These are phyloP conservation scores for Fusarium continuum DNA, from an alignment of 2,329 filamentous ascomycete species.

Conservation along the genomic window DNA sequence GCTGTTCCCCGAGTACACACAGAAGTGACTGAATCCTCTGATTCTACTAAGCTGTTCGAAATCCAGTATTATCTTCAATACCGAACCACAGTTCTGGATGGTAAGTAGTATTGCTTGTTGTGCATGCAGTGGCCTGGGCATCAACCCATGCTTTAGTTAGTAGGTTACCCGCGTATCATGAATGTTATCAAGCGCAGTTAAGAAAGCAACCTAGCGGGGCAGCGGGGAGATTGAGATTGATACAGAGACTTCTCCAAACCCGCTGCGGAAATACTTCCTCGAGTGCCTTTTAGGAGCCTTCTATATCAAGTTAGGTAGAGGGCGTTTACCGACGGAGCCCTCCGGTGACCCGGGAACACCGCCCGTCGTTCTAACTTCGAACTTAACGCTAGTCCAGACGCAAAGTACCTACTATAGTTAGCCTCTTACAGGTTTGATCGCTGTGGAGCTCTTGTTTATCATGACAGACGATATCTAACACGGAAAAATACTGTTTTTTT, in stretches of 20 bases:
- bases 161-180: background rate
- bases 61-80: background rate
- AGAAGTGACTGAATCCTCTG: background rate
- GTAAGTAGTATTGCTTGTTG: background rate
- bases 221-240: too few relatives aligned
- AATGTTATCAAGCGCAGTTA: background rate
- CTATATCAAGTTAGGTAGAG: conserved; percentile 8
- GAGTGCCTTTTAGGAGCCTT: background rate
- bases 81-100: too few relatives aligned
- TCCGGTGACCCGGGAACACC: conserved; percentile 30
- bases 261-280: conserved; percentile 20
- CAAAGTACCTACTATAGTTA: too few relatives aligned
- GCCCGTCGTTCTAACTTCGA: conserved; percentile 18
- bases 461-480: conserved; percentile 16
- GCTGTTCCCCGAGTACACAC: background rate
- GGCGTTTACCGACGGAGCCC: conserved; percentile 34
- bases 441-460: conserved; percentile 18
- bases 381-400: too few relatives aligned
- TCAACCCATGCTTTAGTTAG: background rate
- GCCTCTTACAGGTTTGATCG: conserved; percentile 8
- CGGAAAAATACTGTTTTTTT: background rate
- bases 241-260: background rate
- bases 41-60: background rate
- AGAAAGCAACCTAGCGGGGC: background rate
- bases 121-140: background rate